A percentile compares a stretch with the other conserved stretches of the same genome.
Evolutionary conservation across 345 rosid genomes (phyloP).

Genomic region (Eutrema japonicum): DNA sequence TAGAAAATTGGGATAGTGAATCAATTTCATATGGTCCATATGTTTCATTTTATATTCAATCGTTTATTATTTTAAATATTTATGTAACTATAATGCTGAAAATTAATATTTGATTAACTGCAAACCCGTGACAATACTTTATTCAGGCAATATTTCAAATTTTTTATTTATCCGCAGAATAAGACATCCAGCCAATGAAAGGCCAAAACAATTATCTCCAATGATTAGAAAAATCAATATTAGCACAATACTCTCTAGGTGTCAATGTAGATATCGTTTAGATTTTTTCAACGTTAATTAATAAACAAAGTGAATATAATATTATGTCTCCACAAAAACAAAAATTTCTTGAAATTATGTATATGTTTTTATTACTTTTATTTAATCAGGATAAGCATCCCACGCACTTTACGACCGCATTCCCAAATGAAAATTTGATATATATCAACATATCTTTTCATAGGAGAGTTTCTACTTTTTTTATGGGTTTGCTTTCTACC

Average conservation of each 20-base stretch:
- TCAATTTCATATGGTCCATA: constrained; percentile 27
- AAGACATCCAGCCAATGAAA: constrained; percentile 31
- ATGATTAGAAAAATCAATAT: constrained; percentile 33
- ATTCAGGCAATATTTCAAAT: background rate
- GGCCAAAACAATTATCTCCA: constrained; percentile 25
- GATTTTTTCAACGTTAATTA: background rate
- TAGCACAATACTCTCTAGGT: background rate
- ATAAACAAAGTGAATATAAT: background rate
- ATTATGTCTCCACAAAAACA: background rate
- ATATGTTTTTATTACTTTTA: background rate
- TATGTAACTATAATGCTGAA: background rate
- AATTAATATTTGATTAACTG: background rate
- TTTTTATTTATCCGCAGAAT: constrained; percentile 17
- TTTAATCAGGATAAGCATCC: background rate
- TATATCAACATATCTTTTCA: background rate
- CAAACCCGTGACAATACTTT: constrained; percentile 27
- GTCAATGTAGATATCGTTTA: constrained; percentile 2
- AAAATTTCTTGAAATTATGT: background rate
- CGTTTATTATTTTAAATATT: background rate
- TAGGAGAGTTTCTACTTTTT: background rate
- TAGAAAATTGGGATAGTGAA: constrained; percentile 9
- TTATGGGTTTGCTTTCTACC: background rate
- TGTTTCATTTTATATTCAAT: background rate
- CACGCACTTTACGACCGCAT: background rate
- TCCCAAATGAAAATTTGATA: background rate